Evolutionary conservation across 1,139 yeast genomes (phyloP), one percentile per base, ranked within the genome.

Genomic region (Debaryomyces nepalensis): DNA sequence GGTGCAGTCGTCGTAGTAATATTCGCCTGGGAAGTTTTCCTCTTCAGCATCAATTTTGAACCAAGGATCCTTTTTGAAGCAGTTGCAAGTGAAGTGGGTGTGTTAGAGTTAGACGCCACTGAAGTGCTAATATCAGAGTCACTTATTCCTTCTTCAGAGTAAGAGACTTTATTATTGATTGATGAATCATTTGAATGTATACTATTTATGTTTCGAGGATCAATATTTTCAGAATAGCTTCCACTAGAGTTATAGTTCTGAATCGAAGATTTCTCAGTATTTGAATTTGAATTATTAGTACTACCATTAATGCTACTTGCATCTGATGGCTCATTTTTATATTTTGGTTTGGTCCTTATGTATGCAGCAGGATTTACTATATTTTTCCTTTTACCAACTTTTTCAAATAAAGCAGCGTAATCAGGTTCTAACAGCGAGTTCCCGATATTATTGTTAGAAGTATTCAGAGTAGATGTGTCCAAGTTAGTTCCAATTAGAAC

Each of bases 401-500:
- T 70, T 45, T 71, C 70, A 50, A 73, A 73, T 22, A 73, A 61
- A 3, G 77, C 76, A 2, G 72, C 77, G 51, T 73, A 73, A 51
- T 73, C 75, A 1, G 77, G 77, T 41, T 66, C 73, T 26, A 26
- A 37, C n/a, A 20, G 20, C 12, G 39, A 26, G 14, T 21, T 27
- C 5, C 22, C 26, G 4, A 16, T 37, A 15, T 39, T 45, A 27
- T 42, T 35, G 31, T 45, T 48, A 4, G 58, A 54, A 26, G 42
- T 47, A 14, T 47, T 47, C 40, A 53, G 57, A 3, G 50, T 41
- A 4, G 45, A 45, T 12, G 44, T 44, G n/a, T 46, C 37, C 12
- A 34, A 18, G 6, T 16, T 48, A 10, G 52, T 48, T 20, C 51
- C 51, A 21, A 61, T 57, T 21, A 58, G 54, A 7, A 61, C 53